Base-by-base conservation (phyloP, 805 yeast species). In the Isabelozyma rhagii region DNA sequence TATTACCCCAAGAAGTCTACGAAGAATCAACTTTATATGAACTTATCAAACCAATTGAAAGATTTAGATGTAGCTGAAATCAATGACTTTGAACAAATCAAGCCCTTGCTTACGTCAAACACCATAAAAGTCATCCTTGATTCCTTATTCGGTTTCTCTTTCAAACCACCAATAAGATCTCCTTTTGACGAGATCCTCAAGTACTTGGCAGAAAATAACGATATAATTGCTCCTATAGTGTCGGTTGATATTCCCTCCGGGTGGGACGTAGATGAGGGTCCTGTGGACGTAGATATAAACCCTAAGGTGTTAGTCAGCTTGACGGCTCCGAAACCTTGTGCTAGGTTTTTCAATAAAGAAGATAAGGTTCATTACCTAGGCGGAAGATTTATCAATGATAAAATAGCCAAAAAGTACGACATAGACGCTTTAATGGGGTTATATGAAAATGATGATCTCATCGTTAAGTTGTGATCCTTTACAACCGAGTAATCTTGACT, bases 251-350 rank as follows among this genome's bases (percentile, higher is more conserved):
- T 93, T 44, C 99, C 99, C 0, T 87, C 96, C 2, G 97, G 97
- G 0, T 94, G 99, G 99, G 93, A 92, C 61, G 98, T 94, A 9
- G 96, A 94, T 60, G 61, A 77, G 7, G 99, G 99, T 0, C 96
- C 94, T 0, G 67, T 72, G 0, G 68, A 65, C 1, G 66, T 67
- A 15, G 65, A 63, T 25, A 78, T 87, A 49, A 72, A 72, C 25
- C 96, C 97, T 0, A 66, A 77, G 5, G 82, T 83, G 55, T 72
- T 94, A 44, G 84, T 94, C 8, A 87, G 96, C 46, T 71, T 94
- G 45, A 92, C 98, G 0, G 97, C 97, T 0, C 99, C 99, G 8
- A 94, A 94, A 62, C 94, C 96, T 0, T 92, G 96, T 47, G 82
- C 96, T 1, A 62, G 66, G 44, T 71, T 67, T 51, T 78, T 88